phyloP scores from a whole-genome alignment of 108 stramenopile species.

The Epipyxis sp. region DNA sequence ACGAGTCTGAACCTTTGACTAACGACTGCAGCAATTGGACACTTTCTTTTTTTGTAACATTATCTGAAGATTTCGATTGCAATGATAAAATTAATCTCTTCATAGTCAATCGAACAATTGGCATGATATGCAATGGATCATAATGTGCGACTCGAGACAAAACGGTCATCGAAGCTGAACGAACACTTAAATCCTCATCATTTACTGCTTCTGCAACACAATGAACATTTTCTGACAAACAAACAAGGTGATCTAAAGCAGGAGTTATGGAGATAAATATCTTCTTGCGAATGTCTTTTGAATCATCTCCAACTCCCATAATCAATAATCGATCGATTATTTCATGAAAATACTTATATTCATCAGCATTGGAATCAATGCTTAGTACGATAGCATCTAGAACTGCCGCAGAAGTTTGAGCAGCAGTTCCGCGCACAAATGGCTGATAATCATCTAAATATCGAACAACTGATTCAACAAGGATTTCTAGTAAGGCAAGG shows the following conservation, averaged over 20 bases:
- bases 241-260: not conserved
- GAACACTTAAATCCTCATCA: conserved; percentile 3
- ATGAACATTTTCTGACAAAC: conserved; percentile 25
- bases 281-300: not conserved
- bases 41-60: not conserved
- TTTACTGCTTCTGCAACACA: conserved; percentile 28
- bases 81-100: not conserved
- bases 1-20: not conserved
- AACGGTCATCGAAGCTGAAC: conserved; percentile 11
- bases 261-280: conserved; percentile 3
- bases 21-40: conserved; percentile 23
- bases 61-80: not conserved
- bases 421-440: not conserved
- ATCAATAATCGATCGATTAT: conserved; percentile 19
- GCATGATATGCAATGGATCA: conserved; percentile 34
- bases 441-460: conserved; percentile 31
- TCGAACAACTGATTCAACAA: not conserved
- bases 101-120: conserved; percentile 13
- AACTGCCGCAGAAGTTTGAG: conserved; percentile 10
- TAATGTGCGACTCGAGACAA: conserved; percentile 16
- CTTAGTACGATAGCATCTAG: not conserved
- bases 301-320: conserved; percentile 28
- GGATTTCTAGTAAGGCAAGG: not conserved
- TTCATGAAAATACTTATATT: not conserved
- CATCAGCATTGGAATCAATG: not conserved